Conservation (phyloP, 352 stramenopile genomes). For the Pythium plurisporium region DNA sequence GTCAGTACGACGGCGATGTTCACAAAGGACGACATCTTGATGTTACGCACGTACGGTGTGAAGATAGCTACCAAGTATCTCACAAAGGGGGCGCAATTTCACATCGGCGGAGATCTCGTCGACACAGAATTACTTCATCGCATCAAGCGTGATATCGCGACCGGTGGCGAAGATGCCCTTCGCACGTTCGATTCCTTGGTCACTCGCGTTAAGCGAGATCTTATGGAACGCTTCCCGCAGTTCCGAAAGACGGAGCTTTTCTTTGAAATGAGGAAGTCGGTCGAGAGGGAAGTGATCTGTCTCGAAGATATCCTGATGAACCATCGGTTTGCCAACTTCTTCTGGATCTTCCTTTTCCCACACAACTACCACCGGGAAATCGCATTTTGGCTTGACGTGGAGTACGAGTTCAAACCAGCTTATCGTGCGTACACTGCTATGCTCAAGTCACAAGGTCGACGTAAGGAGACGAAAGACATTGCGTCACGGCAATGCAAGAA, state of each 20-base stretch:
- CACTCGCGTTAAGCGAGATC: conserved; percentile 68
- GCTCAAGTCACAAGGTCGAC: conserved; percentile 40
- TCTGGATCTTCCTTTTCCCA: conserved; percentile 86
- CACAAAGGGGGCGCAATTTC: conserved; percentile 70
- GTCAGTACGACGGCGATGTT: conserved; percentile 37
- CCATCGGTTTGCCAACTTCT: conserved; percentile 84
- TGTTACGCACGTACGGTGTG: conserved; percentile 79
- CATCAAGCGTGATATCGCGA: conserved; percentile 76
- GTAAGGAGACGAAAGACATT: conserved; percentile 57
- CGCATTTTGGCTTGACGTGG: conserved; percentile 78
- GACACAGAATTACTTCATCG: conserved; percentile 53
- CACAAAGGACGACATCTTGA: conserved; percentile 80
- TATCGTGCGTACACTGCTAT: conserved; percentile 67
- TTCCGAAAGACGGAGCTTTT: conserved; percentile 82
- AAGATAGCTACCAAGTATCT: conserved; percentile 88
- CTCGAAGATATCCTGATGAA: conserved; percentile 87
- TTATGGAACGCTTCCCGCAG: conserved; percentile 76
- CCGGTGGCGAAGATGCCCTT: conserved; percentile 72
- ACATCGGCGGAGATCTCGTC: conserved; percentile 61
- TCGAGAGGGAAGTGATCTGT: conserved; percentile 75
- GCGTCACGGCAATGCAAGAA: conserved; percentile 58
- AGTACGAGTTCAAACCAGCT: conserved; percentile 85
- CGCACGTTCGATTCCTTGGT: conserved; percentile 77
- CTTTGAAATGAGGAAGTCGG: conserved; percentile 71
- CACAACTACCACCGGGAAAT: conserved; percentile 88